Percentiles rank a stretch among this genome's conserved stretches.
These are phyloP conservation scores for Claviceps monticola DNA, from an alignment of 2,329 filamentous ascomycete species.

Conservation along the genomic window DNA sequence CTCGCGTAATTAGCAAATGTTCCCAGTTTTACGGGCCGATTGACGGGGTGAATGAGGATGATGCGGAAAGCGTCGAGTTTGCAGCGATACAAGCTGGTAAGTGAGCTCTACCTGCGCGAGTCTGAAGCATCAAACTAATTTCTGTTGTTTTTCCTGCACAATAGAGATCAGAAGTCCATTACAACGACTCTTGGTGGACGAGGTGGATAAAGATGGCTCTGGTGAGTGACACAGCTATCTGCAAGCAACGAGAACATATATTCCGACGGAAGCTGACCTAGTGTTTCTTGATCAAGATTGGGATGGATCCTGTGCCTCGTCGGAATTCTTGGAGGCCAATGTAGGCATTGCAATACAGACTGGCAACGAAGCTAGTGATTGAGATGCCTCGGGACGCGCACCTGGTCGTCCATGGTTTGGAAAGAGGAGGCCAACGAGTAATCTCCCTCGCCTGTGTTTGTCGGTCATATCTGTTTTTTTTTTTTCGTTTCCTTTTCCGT, in stretches of 20 bases:
- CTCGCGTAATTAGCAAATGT: constrained; percentile 29
- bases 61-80: constrained; percentile 14
- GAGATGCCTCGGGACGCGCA: constrained; percentile 6
- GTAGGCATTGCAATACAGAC: constrained; percentile 31
- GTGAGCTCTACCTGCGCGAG: constrained; percentile 3
- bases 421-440: neutral
- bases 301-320: constrained; percentile 41
- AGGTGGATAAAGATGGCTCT: constrained; percentile 44
- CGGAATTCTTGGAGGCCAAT: constrained; percentile 38
- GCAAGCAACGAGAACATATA: neutral
- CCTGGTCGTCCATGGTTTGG: neutral
- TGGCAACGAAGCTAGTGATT: constrained; percentile 26
- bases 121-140: neutral
- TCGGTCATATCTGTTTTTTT: neutral
- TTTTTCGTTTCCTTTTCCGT: neutral
- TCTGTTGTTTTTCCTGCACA: neutral
- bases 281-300: constrained; percentile 27
- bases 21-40: constrained; percentile 23
- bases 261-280: constrained; percentile 8
- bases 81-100: constrained; percentile 14
- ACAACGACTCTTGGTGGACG: constrained; percentile 39
- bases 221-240: constrained; percentile 25
- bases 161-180: constrained; percentile 33
- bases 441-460: neutral
- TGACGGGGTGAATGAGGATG: constrained; percentile 18